Evolutionary conservation across 208 protist species (phyloP).

Genomic region (Leishmania gerbilli): DNA sequence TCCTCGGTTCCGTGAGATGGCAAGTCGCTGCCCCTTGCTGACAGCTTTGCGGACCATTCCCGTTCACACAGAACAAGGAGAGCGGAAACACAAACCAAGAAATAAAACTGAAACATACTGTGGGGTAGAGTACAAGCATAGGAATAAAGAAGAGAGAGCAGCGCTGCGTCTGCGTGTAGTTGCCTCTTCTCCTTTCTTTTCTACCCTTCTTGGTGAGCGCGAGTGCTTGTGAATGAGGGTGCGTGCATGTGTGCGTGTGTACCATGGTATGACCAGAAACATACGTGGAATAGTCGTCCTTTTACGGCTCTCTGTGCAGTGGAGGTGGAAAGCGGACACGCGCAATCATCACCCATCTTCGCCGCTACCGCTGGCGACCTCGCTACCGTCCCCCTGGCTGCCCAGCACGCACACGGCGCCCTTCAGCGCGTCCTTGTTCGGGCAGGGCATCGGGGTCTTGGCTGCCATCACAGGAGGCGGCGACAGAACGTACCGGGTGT

Average conservation of each 20-base stretch:
- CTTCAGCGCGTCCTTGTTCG: constrained; percentile 17
- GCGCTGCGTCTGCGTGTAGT: not conserved
- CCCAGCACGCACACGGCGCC: constrained; percentile 21
- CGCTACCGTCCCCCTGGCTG: constrained; percentile 19
- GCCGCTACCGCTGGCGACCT: constrained; percentile 14
- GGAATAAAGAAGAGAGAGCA: not conserved
- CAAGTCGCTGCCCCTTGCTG: not conserved
- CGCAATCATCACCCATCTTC: constrained; percentile 16
- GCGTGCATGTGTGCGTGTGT: not conserved
- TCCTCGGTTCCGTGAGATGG: not conserved
- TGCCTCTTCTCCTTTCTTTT: not conserved
- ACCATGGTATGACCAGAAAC: not conserved
- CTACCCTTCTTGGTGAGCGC: not conserved
- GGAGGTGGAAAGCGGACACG: not conserved
- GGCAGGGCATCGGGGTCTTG: not conserved
- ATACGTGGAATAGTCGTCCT: not conserved
- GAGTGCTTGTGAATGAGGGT: not conserved
- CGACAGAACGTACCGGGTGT: constrained; percentile 43
- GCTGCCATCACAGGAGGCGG: not conserved
- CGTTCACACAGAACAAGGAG: not conserved
- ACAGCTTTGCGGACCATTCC: not conserved
- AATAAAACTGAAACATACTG: not conserved
- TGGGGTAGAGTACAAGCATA: not conserved
- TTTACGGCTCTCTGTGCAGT: not conserved
- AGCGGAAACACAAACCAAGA: not conserved